Base-by-base conservation (phyloP, 768 basidiomycete species). In the Podaxis sp. region DNA sequence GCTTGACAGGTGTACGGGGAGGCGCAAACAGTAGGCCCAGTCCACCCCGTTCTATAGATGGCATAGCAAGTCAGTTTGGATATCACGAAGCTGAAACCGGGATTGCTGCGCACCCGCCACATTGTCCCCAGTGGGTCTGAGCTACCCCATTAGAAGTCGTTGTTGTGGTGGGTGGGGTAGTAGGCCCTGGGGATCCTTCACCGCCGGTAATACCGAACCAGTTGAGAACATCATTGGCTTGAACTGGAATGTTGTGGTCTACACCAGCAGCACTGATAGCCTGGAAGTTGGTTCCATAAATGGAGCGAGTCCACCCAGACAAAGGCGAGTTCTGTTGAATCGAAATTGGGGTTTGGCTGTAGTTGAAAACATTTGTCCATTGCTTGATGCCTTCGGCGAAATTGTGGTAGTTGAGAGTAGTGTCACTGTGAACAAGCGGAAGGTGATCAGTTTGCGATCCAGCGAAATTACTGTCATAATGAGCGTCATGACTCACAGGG, bases 291-390 rank as follows among this genome's bases (percentile, higher is more conserved):
- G 79, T 73, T 10, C 83, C 83, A 65, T 79, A 84, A 16, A 74
- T 76, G 2, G 77, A 71, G 57, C 75, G 75, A 23, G 79, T 79
- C 75, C 81, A 83, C 36, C 78, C 77, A 32, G 73, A 67, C 11
- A 72, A 59, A 7, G 82, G 82, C 23, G 73, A 75, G 66, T 79
- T 80, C 46, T 71, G 64, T 55, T 73, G 68, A 48, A 72, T 76
- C 6, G 74, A 69, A 10, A 70, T 68, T 1, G 82, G 74, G 4
- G 79, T 81, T 37, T 65, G 66, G 59, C 72, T 73, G 65, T 77
- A 74, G 5, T 78, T 78, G 63, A 83, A 81, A 46, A 85, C 76
- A 62, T 80, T 82, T 32, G 81, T 82, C 83, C 83, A 84, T 65
- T 84, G 75, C 66, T 82, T 81, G 65, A 84, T 72, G 54, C 76